Base-by-base conservation (phyloP, 768 basidiomycete species). In the Mycena galopus region DNA sequence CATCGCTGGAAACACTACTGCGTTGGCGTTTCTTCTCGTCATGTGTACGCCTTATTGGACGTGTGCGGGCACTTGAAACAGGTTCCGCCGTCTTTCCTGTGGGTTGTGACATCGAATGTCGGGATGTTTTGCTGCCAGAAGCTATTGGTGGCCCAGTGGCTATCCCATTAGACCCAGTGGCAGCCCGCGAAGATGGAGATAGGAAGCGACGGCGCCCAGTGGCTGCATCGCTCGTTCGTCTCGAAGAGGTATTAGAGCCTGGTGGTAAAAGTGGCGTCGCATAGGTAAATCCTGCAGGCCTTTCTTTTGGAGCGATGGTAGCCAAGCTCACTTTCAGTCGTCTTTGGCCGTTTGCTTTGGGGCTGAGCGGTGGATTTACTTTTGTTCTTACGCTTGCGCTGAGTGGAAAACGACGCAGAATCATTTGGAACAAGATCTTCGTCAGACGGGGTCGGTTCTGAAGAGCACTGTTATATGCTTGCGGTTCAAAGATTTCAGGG, bases 351-450 rank as follows among this genome's bases (percentile, higher is more conserved):
- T 16, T 73, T 73, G 27, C 30, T 64, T 29, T 51, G 2, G 1
- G 60, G 42, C 59, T 72, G 71, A 47, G 63, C 42, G 44, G 57
- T 21, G 25, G 44, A 4, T 37, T 35, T 25, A 12, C 8, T 23
- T 14, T 33, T 8, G 1, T 33, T 65, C 55, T 65, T 68, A 16
- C 72, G 67, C 60, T 73, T 73, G 29, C 67, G 62, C 27, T 25
- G 53, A 25, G 7, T 12, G 9, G 51, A 29, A 37, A 12, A 42
- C 33, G 9, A 2, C 4, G 59, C 50, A 64, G 39, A 33, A 9
- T 65, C 56, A 21, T 73, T 73, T 17, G 47, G 58, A 58, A 73
- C 61, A 1, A 68, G 27, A 25, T 73, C 71, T 25, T 72, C 65
- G 25, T 68, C 67, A 4, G 62, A 65, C 17, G 67, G 67, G 10